phyloP scores from a whole-genome alignment of 495 filamentous ascomycete species.

The Hyaloscypha variabilis region DNA sequence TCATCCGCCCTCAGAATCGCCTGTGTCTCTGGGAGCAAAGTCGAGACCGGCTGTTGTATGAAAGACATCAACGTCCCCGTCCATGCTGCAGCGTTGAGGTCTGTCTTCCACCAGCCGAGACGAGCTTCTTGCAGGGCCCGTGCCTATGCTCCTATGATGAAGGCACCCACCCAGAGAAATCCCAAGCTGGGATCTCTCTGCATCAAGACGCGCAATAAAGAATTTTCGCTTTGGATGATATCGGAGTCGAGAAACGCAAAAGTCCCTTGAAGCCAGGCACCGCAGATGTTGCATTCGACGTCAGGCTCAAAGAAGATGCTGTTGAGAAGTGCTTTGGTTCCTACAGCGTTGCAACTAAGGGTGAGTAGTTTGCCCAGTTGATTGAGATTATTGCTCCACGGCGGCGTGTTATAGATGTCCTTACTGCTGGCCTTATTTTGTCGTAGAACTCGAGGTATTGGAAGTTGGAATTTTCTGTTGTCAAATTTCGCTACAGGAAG shows the following conservation, averaged over 20 bases:
- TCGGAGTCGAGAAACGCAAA: constrained; percentile 31
- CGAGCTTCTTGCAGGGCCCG: constrained; percentile 25
- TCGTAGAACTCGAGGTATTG: constrained; percentile 23
- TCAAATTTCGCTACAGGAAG: constrained; percentile 26
- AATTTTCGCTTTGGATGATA: constrained; percentile 23
- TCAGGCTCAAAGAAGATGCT: constrained; percentile 29
- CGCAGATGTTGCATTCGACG: constrained; percentile 29
- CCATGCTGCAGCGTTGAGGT: constrained; percentile 27
- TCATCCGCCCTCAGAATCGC: constrained; percentile 29
- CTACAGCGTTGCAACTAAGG: constrained; percentile 29
- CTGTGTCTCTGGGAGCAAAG: constrained; percentile 10
- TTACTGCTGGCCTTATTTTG: constrained; percentile 19
- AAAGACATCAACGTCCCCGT: constrained; percentile 31
- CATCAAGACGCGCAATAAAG: constrained; percentile 23
- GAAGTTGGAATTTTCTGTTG: constrained; percentile 20
- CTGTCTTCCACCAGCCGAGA: constrained; percentile 28
- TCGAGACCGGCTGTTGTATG: constrained; percentile 26
- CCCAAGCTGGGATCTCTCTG: constrained; percentile 24
- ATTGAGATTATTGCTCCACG: constrained; percentile 24
- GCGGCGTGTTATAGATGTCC: constrained; percentile 13
- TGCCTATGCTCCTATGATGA: constrained; percentile 24
- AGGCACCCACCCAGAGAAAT: constrained; percentile 29
- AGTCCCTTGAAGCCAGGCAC: constrained; percentile 26
- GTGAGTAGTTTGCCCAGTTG: constrained; percentile 28
- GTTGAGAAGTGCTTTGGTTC: constrained; percentile 26